phyloP scores from a whole-genome alignment of 768 basidiomycete genomes.

The Naganishia kalamii region DNA sequence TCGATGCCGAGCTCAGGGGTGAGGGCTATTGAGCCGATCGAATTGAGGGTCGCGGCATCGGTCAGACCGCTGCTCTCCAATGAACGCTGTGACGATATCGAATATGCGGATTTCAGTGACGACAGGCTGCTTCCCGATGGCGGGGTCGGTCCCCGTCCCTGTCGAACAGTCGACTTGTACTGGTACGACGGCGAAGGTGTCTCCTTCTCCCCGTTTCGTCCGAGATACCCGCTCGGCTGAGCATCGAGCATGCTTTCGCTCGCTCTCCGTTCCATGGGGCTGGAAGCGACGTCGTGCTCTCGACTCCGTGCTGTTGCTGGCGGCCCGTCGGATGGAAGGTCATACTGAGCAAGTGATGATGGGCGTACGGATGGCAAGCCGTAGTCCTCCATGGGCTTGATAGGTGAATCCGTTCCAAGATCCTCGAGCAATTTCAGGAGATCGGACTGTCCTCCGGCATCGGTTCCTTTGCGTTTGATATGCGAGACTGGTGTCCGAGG shows the following conservation, averaged over 20 bases:
- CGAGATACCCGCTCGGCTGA: background rate
- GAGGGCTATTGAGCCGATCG: background rate
- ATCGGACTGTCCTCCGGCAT: conserved; percentile 7
- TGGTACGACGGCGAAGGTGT: conserved; percentile 3
- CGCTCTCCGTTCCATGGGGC: conserved; percentile 13
- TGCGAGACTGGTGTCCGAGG: conserved; percentile 9
- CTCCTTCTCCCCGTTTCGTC: background rate
- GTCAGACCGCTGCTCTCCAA: background rate
- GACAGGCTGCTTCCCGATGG: conserved; percentile 8
- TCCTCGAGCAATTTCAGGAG: conserved; percentile 4
- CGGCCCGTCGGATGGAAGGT: background rate
- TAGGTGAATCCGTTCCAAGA: conserved; percentile 10
- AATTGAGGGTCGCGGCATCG: conserved; percentile 6
- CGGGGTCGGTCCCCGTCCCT: background rate
- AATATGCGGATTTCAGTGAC: conserved; percentile 4
- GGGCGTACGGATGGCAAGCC: background rate
- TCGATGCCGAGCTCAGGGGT: background rate
- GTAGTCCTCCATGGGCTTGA: conserved; percentile 13
- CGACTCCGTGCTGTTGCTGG: background rate
- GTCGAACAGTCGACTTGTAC: background rate
- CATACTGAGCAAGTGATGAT: conserved; percentile 5
- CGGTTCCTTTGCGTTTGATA: background rate
- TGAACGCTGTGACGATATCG: background rate
- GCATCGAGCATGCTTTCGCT: conserved; percentile 3
- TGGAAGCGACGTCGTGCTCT: background rate